These are phyloP conservation scores for Exophiala sideris DNA, from an alignment of 2,329 filamentous ascomycete genomes.

Conservation along the genomic window DNA sequence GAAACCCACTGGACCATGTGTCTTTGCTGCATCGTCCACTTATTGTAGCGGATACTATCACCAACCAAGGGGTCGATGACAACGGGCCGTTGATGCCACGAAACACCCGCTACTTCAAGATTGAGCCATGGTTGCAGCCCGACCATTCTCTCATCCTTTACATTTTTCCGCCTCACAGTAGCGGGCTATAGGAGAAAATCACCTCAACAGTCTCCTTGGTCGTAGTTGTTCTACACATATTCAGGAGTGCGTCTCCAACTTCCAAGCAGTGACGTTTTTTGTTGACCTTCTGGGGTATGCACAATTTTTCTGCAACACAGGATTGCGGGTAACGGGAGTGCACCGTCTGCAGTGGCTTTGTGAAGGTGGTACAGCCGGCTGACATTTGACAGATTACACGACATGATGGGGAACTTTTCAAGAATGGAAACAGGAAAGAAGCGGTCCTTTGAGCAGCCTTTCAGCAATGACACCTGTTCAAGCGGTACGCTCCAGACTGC, in stretches of 20 bases:
- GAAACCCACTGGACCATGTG: too few species aligned
- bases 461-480: slow-evolving; percentile 2
- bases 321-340: background rate
- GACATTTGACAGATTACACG: slow-evolving; percentile 21
- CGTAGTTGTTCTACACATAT: too few species aligned
- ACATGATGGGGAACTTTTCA: slow-evolving; percentile 10
- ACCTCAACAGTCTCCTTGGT: too few species aligned
- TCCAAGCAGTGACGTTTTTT: background rate
- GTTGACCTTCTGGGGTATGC: background rate
- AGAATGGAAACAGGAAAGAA: slow-evolving; percentile 5
- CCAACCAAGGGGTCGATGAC: too few species aligned
- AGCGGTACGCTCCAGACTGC: background rate
- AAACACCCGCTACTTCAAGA: too few species aligned
- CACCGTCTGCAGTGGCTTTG: slow-evolving; percentile 5
- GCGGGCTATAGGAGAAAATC: too few species aligned
- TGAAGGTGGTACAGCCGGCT: slow-evolving; percentile 15
- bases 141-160: too few species aligned
- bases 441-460: slow-evolving; percentile 3
- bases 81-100: too few species aligned
- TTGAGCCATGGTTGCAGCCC: too few species aligned
- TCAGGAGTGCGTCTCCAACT: too few species aligned
- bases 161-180: background rate
- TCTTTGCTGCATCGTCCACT: too few species aligned
- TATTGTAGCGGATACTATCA: too few species aligned
- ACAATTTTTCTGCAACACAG: slow-evolving; percentile 5